Evolutionary conservation across 495 filamentous ascomycete species (phyloP), one percentile per base, ranked within the genome.

Genomic region (Penicillium canescens): DNA sequence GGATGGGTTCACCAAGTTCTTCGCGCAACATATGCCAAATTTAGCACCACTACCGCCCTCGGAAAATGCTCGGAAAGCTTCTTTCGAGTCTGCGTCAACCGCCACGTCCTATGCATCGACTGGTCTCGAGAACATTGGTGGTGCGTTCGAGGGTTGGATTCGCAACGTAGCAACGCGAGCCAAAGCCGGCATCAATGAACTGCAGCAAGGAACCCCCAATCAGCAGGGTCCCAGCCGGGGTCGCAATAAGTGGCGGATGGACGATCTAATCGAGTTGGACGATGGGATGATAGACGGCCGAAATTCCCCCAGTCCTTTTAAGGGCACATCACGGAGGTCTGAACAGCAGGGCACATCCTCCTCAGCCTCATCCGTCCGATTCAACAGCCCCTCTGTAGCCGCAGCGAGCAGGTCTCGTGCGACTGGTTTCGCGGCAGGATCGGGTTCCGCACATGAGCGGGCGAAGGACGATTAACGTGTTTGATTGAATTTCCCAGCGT

Each of bases 141-240:
- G 88, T 11, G 88, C 86, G 11, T 81, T 98, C 26, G 93, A 97
- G 68, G 84, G 86, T 6, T 98, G 94, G 91, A 78, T 97, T 56
- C 77, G 91, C 39, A 90, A 87, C 55, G 82, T 93, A 49, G 89
- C 87, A 35, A 81, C 78, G 5, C 69, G 72, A 21, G 73, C 75
- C 1, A 78, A 74, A 42, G 57, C 65, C 14, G 65, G 70, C 13
- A 55, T 78, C 52, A 71, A 59, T 45, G 75, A 78, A 20, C 56
- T 77, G 39, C 74, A 77, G 42, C 72, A 72, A 55, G 58, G 60
- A 10, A 50, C 64, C 6, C 41, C 64, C 3, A 60, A 23, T 49
- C 73, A 73, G 4, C 69, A 66, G 65, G 46, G 57, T 55, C 50
- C 56, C 42, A 43, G 56, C 47, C 55, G 71, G 59, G 59, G 73